phyloP scores from a whole-genome alignment of 1,284 basidiomycete genomes.

The Ustilago hordei region DNA sequence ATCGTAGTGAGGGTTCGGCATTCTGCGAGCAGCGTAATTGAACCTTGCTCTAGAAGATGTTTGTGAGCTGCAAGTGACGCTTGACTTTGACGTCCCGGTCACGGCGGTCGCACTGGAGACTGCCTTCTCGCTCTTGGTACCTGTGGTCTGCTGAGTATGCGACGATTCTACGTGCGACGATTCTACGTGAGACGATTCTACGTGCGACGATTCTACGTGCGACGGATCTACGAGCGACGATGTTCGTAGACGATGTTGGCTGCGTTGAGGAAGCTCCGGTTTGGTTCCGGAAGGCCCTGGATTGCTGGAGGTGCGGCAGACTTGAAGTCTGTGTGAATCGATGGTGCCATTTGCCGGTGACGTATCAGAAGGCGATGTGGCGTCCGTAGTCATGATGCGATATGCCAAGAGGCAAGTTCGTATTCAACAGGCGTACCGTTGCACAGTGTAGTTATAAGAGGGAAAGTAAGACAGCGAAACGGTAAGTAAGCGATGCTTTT shows the following conservation, averaged over 20 bases:
- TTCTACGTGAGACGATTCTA: no score
- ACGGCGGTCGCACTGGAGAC: background rate
- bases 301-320: conserved; percentile 4
- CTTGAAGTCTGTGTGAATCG: background rate
- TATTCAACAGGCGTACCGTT: background rate
- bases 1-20: conserved; percentile 68
- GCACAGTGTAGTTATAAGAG: background rate
- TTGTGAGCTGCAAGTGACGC: background rate
- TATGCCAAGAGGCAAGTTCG: background rate
- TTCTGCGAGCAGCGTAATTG: conserved; percentile 27
- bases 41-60: conserved; percentile 10
- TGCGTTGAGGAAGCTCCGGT: conserved; percentile 34
- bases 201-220: no score
- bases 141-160: no score
- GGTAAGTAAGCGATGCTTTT: background rate
- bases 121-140: conserved; percentile 1
- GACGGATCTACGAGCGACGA: conserved; percentile 13
- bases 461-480: background rate
- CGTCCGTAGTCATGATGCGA: background rate
- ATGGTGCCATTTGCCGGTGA: background rate
- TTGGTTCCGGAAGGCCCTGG: conserved; percentile 13
- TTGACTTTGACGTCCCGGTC: background rate
- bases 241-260: conserved; percentile 25
- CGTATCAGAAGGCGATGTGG: background rate
- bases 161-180: conserved; percentile 14